phyloP scores from a whole-genome alignment of 2,329 filamentous ascomycete species.

The Penicillium sp. region DNA sequence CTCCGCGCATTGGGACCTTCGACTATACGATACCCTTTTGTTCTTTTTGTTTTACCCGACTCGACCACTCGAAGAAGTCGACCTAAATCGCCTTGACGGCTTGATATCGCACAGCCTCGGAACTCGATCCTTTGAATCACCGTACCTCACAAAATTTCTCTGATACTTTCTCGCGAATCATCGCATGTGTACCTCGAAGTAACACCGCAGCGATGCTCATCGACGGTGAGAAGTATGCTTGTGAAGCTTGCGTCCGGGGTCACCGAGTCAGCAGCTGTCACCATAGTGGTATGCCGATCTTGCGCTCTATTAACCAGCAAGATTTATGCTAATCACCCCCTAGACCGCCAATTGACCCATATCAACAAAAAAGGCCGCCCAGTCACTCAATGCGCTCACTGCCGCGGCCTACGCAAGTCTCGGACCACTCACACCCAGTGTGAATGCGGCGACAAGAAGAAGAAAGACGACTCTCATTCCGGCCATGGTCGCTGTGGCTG shows the following conservation, averaged over 20 bases:
- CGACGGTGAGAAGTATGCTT: constrained; percentile 96
- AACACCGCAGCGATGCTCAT: constrained; percentile 62
- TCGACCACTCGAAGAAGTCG: constrained; percentile 21
- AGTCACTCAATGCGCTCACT: constrained; percentile 96
- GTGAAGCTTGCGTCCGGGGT: constrained; percentile 95
- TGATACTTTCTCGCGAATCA: constrained; percentile 32
- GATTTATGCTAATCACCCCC: constrained; percentile 13
- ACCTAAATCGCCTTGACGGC: constrained; percentile 34
- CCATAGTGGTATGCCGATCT: constrained; percentile 71
- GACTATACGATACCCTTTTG: constrained; percentile 34
- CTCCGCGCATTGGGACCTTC: constrained; percentile 31
- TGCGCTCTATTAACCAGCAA: neutral
- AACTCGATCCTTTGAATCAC: constrained; percentile 11
- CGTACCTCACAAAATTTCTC: constrained; percentile 16
- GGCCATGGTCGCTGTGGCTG: constrained; percentile 48
- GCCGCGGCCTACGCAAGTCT: constrained; percentile 92
- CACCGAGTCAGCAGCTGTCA: constrained; percentile 99
- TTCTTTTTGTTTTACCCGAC: constrained; percentile 24
- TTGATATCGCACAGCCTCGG: constrained; percentile 13
- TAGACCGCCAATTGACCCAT: constrained; percentile 86
- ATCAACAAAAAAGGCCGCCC: constrained; percentile 98
- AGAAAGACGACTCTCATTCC: constrained; percentile 48
- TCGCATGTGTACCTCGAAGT: constrained; percentile 41
- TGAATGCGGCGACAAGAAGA: constrained; percentile 91
- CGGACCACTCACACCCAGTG: constrained; percentile 92